phyloP scores from a whole-genome alignment of 352 stramenopile species.

The Globisporangium cylindrosporum region DNA sequence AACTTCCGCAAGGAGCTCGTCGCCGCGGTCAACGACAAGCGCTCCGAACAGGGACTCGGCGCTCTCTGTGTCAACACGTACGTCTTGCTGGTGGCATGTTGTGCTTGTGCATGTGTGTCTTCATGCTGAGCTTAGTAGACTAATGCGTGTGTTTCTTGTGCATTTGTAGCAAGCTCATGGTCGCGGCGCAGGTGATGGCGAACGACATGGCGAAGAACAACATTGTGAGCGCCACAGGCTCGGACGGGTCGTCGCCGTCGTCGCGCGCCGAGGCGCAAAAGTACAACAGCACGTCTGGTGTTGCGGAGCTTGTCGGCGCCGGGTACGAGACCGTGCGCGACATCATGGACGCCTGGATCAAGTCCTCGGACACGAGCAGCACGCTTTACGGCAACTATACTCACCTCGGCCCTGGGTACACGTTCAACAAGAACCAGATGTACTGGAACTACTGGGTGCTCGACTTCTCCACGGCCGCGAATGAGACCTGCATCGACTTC shows the following conservation, averaged over 20 bases:
- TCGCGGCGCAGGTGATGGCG: slow-evolving; percentile 28
- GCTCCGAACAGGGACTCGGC: slow-evolving; percentile 29
- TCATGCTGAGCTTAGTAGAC: neutral
- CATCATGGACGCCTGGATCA: slow-evolving; percentile 32
- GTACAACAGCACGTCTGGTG: slow-evolving; percentile 30
- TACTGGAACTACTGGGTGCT: slow-evolving; percentile 35
- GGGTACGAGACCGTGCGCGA: slow-evolving; percentile 25
- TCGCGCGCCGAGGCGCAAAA: slow-evolving; percentile 22
- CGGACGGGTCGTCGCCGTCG: slow-evolving; percentile 25
- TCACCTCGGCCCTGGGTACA: slow-evolving; percentile 31
- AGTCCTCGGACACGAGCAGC: slow-evolving; percentile 15
- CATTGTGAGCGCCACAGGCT: slow-evolving; percentile 23
- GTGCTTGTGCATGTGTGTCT: neutral
- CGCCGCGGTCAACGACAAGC: slow-evolving; percentile 34
- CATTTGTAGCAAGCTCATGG: slow-evolving; percentile 25
- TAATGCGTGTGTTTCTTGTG: neutral
- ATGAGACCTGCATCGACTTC: slow-evolving; percentile 16
- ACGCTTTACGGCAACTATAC: slow-evolving; percentile 27
- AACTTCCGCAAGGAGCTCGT: slow-evolving; percentile 46
- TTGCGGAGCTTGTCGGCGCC: slow-evolving; percentile 27
- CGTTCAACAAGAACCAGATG: slow-evolving; percentile 26
- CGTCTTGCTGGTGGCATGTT: neutral
- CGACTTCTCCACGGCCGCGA: slow-evolving; percentile 23
- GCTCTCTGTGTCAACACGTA: slow-evolving; percentile 40
- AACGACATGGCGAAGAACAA: slow-evolving; percentile 31